phyloP scores from a whole-genome alignment of 192 early-diverging fungal species.

The Mycoemilia scoparia region DNA sequence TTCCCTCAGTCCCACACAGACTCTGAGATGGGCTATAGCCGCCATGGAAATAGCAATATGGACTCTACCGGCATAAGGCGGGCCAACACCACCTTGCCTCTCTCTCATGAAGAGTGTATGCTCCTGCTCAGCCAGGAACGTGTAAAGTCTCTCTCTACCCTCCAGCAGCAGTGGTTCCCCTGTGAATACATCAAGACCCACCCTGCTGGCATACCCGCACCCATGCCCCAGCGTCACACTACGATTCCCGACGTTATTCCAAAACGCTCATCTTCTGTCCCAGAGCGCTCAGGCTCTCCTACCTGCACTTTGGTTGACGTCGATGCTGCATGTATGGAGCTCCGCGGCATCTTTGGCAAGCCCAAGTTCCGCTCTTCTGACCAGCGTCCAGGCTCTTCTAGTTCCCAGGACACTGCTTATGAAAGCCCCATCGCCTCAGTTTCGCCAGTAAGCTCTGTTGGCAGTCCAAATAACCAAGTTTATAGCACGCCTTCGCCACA shows the following conservation, averaged over 20 bases:
- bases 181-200: conserved; percentile 3
- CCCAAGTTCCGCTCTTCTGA: not conserved
- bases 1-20: too few relatives aligned
- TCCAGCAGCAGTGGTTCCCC: conserved; percentile 25
- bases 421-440: conserved; percentile 1
- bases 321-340: conserved; percentile 20
- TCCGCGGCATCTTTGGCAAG: conserved; percentile 20
- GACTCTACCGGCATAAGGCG: too few relatives aligned
- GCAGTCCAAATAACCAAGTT: too few relatives aligned
- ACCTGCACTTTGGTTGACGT: conserved; percentile 9
- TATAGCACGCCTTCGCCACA: conserved; percentile 9
- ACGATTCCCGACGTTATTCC: conserved; percentile 1
- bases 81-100: too few relatives aligned
- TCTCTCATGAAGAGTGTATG: too few relatives aligned
- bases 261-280: conserved; percentile 5
- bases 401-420: conserved; percentile 6
- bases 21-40: too few relatives aligned
- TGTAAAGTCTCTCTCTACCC: conserved; percentile 13
- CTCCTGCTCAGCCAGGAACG: too few relatives aligned
- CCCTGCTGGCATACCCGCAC: conserved; percentile 11
- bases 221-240: conserved; percentile 18
- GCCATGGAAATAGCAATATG: too few relatives aligned
- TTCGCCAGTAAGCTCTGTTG: not conserved
- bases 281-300: conserved; percentile 5
- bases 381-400: conserved; percentile 18